Evolutionary conservation across 345 rosid genomes (phyloP), one percentile per base, ranked within the genome.

Genomic region (Aegle marmelos): DNA sequence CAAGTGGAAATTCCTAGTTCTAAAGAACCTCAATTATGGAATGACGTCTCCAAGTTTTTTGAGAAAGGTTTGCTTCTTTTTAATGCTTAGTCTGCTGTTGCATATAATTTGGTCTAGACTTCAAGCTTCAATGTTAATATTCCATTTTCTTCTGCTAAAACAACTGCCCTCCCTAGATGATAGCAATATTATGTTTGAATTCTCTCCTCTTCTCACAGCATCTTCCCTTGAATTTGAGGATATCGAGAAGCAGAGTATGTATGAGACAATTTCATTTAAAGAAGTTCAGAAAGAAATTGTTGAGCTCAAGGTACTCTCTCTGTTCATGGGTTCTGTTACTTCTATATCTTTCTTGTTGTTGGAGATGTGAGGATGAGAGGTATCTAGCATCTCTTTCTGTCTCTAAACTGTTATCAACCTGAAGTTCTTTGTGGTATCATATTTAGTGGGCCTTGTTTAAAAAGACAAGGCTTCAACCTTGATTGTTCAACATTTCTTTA

Each of bases 11-110:
- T 96, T 78, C 95, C 99, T 16, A 97, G 98, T 56, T 89, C 92
- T 80, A 89, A 89, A 84, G 99, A 92, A 79, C 97, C 99, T 81
- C 97, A 96, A 81, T 86, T 94, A 24, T 96, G 98, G 98, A 83
- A 84, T 82, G 99, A 94, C 59, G 84, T 96, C 72, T 87, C 88
- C 81, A 94, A 89, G 89, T 94, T 96, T 81, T 92, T 82, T 78
- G 97, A 89, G 79, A 96, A 86, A 83, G 98, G 99, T 94, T 58
- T 67, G 22, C 62, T 61, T 41, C 77, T 41, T 27, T 6, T 60
- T 62, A 48, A 75, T 50, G 59, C 19, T 21, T 63, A 6, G 61
- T 2, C 28, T 19, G 16, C 57, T 34, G 4, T 61, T 37, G 45
- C 28, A 48, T 30, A 48, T 48, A 34, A 48, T 66, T 59, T 62